Percentiles rank a stretch among this genome's conserved stretches.
These are phyloP conservation scores for Tremella yokohamensis DNA, from an alignment of 768 basidiomycete species.

Conservation along the genomic window DNA sequence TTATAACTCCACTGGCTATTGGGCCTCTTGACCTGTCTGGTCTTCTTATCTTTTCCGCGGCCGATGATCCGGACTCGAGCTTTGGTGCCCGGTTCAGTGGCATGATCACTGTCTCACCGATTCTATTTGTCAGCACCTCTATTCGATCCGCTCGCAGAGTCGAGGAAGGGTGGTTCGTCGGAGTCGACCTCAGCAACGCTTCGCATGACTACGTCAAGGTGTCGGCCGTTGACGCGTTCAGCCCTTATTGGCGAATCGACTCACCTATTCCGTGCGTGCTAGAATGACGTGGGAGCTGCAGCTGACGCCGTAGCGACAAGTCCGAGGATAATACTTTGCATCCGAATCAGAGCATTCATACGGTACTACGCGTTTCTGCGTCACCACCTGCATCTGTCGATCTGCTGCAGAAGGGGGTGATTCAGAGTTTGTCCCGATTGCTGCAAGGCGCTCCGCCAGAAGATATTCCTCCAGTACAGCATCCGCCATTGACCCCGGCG, in stretches of 20 bases:
- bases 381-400: neutral
- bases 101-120: neutral
- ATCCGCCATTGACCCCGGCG: slow-evolving; percentile 13
- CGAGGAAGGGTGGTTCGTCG: neutral
- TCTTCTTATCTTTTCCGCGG: slow-evolving; percentile 1
- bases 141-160: neutral
- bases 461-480: neutral
- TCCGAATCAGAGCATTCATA: neutral
- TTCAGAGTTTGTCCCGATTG: neutral
- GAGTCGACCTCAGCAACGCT: neutral
- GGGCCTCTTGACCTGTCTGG: slow-evolving; percentile 1
- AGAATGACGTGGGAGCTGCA: too few relatives aligned
- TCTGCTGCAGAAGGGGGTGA: neutral
- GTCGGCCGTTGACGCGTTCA: neutral
- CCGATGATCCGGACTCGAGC: slow-evolving; percentile 3
- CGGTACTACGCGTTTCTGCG: neutral
- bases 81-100: too few relatives aligned
- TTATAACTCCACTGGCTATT: slow-evolving; percentile 55
- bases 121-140: neutral
- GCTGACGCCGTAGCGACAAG: too few relatives aligned
- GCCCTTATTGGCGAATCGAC: slow-evolving; percentile 3
- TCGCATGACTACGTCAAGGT: neutral
- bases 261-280: neutral
- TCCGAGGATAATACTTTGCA: neutral
- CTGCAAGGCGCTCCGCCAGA: neutral